These are phyloP conservation scores for Ogataea naganishii DNA, from an alignment of 805 yeast species.

Conservation along the genomic window DNA sequence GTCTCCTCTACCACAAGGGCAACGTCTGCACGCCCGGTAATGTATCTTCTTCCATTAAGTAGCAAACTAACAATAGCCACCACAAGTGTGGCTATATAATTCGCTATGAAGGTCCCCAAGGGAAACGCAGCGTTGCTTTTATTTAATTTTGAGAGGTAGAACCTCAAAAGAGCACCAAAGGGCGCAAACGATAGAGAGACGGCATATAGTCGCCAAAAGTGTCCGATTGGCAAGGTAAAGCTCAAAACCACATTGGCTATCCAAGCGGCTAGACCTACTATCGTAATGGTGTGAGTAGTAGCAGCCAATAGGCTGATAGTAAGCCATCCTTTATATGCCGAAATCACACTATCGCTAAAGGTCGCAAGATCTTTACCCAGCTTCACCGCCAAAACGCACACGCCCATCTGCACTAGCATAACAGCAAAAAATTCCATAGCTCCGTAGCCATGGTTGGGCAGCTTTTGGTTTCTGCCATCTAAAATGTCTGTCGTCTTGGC, in stretches of 20 bases:
- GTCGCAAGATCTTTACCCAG: constrained; percentile 46
- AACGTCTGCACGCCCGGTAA: too few species aligned
- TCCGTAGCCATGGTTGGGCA: constrained; percentile 69
- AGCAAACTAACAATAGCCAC: constrained; percentile 13
- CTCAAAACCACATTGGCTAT: constrained; percentile 33
- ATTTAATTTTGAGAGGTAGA: constrained; percentile 45
- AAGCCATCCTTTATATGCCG: neutral
- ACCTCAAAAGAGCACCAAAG: constrained; percentile 57
- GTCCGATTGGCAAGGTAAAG: constrained; percentile 21
- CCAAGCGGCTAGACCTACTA: constrained; percentile 21
- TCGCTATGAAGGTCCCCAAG: constrained; percentile 37
- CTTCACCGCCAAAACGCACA: constrained; percentile 50
- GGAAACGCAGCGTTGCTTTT: constrained; percentile 38
- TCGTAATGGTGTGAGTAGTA: constrained; percentile 2
- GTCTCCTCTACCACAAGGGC: constrained; percentile 9
- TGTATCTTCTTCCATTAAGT: constrained; percentile 8
- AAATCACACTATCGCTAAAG: constrained; percentile 14
- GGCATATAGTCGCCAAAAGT: constrained; percentile 61
- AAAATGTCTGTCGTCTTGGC: constrained; percentile 35
- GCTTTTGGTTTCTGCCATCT: constrained; percentile 6
- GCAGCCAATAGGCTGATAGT: neutral
- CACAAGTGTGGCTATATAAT: constrained; percentile 14
- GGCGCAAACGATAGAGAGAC: constrained; percentile 63
- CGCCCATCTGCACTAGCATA: constrained; percentile 45
- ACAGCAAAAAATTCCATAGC: constrained; percentile 69